A percentile compares a stretch with the other conserved stretches of the same genome.
Conservation (phyloP, 345 rosid genomes). For the Citrus australasica region DNA sequence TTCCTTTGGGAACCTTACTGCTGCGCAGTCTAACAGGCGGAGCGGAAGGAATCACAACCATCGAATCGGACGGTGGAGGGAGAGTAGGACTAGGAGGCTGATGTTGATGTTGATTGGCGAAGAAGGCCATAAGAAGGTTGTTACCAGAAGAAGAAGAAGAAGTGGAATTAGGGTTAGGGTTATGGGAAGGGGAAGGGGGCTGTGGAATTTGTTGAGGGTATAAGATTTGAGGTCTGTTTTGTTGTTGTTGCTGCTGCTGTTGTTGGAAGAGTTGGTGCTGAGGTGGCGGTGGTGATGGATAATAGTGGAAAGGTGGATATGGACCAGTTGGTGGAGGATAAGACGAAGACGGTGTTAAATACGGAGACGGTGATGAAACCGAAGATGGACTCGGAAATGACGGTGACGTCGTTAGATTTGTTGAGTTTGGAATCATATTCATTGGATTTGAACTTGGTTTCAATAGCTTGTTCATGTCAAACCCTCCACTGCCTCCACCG, state of each 20-base stretch:
- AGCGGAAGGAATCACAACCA: conserved; percentile 12
- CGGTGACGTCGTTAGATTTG: conserved; percentile 13
- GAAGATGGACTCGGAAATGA: conserved; percentile 21
- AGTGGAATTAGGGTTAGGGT: background rate
- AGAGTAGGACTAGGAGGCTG: conserved; percentile 13
- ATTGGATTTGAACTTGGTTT: conserved; percentile 30
- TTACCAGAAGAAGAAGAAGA: conserved; percentile 15
- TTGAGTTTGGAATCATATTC: conserved; percentile 18
- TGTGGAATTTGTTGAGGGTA: conserved; percentile 8
- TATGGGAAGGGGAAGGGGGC: conserved; percentile 4
- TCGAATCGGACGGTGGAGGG: conserved; percentile 20
- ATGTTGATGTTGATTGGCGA: conserved; percentile 23
- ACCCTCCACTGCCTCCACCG: conserved; percentile 17
- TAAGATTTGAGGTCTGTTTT: conserved; percentile 16
- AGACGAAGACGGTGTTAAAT: conserved; percentile 32
- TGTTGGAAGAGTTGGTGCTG: conserved; percentile 26
- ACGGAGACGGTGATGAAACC: conserved; percentile 11
- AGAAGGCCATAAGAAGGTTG: conserved; percentile 29
- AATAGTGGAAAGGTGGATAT: conserved; percentile 23
- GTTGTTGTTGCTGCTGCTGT: background rate
- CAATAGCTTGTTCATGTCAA: conserved; percentile 36
- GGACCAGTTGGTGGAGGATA: conserved; percentile 43
- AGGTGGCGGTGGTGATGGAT: conserved; percentile 24
- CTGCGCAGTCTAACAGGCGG: conserved; percentile 43
- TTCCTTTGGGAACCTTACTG: conserved; percentile 57